Conservation (phyloP, 2,329 filamentous ascomycete species). For the Diaporthe longicolla region DNA sequence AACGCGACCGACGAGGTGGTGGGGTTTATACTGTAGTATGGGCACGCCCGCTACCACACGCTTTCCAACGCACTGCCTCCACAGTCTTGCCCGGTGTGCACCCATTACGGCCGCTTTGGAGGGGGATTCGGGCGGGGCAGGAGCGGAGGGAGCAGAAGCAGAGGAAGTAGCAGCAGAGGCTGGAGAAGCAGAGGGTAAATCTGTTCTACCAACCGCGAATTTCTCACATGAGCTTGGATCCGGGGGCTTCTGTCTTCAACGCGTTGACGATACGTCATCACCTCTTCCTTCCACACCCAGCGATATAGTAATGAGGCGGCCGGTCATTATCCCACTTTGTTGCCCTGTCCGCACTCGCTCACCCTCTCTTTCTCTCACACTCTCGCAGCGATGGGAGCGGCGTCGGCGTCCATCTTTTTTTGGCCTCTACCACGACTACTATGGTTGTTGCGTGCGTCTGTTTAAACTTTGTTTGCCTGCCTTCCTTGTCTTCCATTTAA, state of each 20-base stretch:
- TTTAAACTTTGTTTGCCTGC: slow-evolving; percentile 3
- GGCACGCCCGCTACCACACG: no score
- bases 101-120: no score
- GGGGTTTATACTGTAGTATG: no score
- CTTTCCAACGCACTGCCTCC: no score
- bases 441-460: slow-evolving; percentile 1
- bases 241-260: neutral
- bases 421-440: slow-evolving; percentile 1
- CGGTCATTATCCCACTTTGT: neutral
- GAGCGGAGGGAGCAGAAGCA: no score
- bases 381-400: slow-evolving; percentile 11
- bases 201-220: no score
- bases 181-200: no score
- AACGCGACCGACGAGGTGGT: neutral
- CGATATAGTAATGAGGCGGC: slow-evolving; percentile 27
- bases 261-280: neutral
- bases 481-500: slow-evolving; percentile 31
- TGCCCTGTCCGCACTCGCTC: neutral
- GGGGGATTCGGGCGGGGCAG: no score
- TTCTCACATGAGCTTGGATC: neutral
- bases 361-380: neutral
- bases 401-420: neutral
- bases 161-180: no score
- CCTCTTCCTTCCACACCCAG: neutral
- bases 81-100: no score